Evolutionary conservation across 345 rosid species (phyloP).

Genomic region (Physaria fendleri): DNA sequence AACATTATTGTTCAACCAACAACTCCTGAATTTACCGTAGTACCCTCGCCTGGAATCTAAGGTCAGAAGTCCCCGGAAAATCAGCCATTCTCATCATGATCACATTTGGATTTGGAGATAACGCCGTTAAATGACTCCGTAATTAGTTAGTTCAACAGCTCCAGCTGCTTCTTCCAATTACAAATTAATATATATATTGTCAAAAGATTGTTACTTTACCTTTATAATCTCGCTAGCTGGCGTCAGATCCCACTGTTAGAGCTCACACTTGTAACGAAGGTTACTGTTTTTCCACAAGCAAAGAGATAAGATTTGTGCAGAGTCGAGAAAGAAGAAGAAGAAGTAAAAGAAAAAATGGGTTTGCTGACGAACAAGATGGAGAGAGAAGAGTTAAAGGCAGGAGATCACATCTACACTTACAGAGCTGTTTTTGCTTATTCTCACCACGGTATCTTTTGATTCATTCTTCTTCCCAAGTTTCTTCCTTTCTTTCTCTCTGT

Average conservation of each 20-base stretch:
- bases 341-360: constrained; percentile 51
- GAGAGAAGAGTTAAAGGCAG: constrained; percentile 65
- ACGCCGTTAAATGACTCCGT: constrained; percentile 27
- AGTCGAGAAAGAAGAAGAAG: constrained; percentile 4
- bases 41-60: constrained; percentile 14
- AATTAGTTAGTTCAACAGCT: constrained; percentile 24
- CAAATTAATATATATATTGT: background rate
- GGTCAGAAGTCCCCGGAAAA: constrained; percentile 8
- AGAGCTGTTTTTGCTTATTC: constrained; percentile 91
- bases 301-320: background rate
- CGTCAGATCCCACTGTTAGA: constrained; percentile 27
- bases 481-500: constrained; percentile 8
- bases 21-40: background rate
- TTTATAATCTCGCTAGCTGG: background rate
- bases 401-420: constrained; percentile 96
- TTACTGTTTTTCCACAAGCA: constrained; percentile 15
- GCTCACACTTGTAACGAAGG: constrained; percentile 19
- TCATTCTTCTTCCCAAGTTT: constrained; percentile 6
- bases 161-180: constrained; percentile 4
- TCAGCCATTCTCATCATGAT: constrained; percentile 6
- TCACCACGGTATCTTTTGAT: constrained; percentile 63
- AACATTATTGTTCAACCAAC: background rate
- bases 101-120: constrained; percentile 1
- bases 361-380: constrained; percentile 72
- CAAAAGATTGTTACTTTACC: constrained; percentile 13